Conservation (phyloP, 352 stramenopile genomes). For the Globisporangium rhizosaccharum region DNA sequence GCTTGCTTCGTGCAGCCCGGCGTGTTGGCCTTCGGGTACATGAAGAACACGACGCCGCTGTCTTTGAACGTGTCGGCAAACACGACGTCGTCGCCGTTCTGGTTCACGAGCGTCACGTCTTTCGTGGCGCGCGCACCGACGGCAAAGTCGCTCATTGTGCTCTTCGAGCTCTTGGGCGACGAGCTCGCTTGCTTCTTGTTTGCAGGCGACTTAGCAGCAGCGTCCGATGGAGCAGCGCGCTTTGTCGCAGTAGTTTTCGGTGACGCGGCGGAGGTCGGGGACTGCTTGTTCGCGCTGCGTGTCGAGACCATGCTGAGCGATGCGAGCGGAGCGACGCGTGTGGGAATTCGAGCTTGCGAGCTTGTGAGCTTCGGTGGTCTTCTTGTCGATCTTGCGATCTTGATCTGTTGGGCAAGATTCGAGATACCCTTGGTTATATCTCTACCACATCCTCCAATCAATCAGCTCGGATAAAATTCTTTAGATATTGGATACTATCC, state of each 20-base stretch:
- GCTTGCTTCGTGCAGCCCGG: conserved; percentile 86
- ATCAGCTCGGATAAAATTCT: too few species aligned
- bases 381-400: neutral
- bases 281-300: conserved; percentile 27
- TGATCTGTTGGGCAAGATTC: too few species aligned
- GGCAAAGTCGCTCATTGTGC: conserved; percentile 13
- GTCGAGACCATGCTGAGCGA: conserved; percentile 40
- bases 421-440: too few species aligned
- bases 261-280: conserved; percentile 7
- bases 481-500: too few species aligned
- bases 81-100: conserved; percentile 50
- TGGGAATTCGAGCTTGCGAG: neutral
- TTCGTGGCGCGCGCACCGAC: conserved; percentile 48
- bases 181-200: conserved; percentile 40
- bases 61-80: conserved; percentile 73
- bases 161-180: conserved; percentile 10
- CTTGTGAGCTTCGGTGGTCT: too few species aligned
- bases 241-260: conserved; percentile 33
- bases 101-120: conserved; percentile 68
- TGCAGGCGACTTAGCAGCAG: conserved; percentile 21
- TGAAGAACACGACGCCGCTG: conserved; percentile 83
- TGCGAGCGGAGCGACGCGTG: neutral
- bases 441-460: too few species aligned
- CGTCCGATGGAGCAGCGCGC: conserved; percentile 19
- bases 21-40: conserved; percentile 85